A percentile compares a stretch with the other conserved stretches of the same genome.
Conservation (phyloP, 257 asterid genomes). For the Schizonepeta tenuifolia region DNA sequence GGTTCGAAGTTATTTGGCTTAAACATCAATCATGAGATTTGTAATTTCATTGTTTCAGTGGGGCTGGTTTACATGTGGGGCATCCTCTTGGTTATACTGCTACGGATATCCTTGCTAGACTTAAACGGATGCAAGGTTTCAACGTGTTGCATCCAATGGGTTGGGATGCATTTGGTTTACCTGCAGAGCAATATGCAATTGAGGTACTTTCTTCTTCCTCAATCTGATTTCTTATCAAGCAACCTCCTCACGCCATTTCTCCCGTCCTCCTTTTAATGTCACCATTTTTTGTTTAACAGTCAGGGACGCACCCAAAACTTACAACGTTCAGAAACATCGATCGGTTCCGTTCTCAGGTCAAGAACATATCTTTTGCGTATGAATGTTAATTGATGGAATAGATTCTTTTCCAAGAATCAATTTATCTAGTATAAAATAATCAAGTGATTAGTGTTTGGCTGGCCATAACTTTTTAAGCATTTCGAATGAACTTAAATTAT, state of each 20-base stretch:
- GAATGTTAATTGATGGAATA: constrained; percentile 17
- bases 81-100: constrained; percentile 99
- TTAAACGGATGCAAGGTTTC: constrained; percentile 93
- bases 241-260: not conserved
- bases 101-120: constrained; percentile 95
- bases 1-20: constrained; percentile 20
- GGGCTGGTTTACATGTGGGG: constrained; percentile 98
- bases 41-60: constrained; percentile 61
- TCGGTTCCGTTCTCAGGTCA: constrained; percentile 85
- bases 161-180: constrained; percentile 99
- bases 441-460: not conserved
- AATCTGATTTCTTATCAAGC: not conserved
- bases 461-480: not conserved
- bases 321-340: constrained; percentile 81
- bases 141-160: constrained; percentile 99
- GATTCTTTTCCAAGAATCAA: not conserved
- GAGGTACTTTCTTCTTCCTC: constrained; percentile 51
- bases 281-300: constrained; percentile 53
- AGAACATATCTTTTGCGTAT: not conserved
- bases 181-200: constrained; percentile 98
- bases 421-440: too few relatives aligned
- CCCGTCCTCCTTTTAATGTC: not conserved
- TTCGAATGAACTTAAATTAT: not conserved
- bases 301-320: constrained; percentile 91
- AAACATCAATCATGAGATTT: constrained; percentile 28